Base-by-base conservation (phyloP, 371 early-diverging fungal species). In the Encephalitozoon intestinalis region DNA sequence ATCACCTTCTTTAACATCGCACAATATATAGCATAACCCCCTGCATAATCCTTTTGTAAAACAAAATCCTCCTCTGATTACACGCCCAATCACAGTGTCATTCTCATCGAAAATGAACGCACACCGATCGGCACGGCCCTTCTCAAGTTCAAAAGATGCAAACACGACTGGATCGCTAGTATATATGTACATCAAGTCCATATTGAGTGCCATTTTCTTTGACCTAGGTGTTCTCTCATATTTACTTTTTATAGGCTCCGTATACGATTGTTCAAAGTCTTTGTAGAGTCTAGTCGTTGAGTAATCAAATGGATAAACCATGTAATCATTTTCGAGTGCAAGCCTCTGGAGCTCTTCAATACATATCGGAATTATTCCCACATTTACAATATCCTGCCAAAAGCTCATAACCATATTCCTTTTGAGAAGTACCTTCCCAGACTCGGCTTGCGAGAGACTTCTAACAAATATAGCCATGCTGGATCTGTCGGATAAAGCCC, bases 21-120 rank as follows among this genome's bases (percentile, higher is more conserved):
- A 25, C 65, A 43, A 39, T 0, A 70, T 30, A 46, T 41, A 50
- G 41, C 73, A 44, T 11, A 82, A 9, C 3, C 80, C 83, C 23
- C 51, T 64, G 23, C 31, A 50, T 18, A 52, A 66, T 39, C 78
- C 83, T 15, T 6, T 68, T 11, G 78, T 43, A 51, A 65, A 80
- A 49, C 70, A 78, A 69, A 67, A 82, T 43, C 63, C 73, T 39
- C 76, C 67, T 46, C 83, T 63, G 9, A 82, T 65, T 0, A 82
- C 80, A 31, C 66, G n/a, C 8, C 80, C 82, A 25, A 79, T 34
- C 4, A 67, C 4, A 23, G 23, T 1, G 7, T 71, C 30, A 28
- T 49, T 51, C 21, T 71, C 66, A 34, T 43, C 8, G 63, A 58
- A 73, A 30, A 82, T 66, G 21, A 68, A 8, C 9, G 70, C 75